Base-by-base conservation (phyloP, 176 grass and related monocot species). In the Phragmites australis region DNA sequence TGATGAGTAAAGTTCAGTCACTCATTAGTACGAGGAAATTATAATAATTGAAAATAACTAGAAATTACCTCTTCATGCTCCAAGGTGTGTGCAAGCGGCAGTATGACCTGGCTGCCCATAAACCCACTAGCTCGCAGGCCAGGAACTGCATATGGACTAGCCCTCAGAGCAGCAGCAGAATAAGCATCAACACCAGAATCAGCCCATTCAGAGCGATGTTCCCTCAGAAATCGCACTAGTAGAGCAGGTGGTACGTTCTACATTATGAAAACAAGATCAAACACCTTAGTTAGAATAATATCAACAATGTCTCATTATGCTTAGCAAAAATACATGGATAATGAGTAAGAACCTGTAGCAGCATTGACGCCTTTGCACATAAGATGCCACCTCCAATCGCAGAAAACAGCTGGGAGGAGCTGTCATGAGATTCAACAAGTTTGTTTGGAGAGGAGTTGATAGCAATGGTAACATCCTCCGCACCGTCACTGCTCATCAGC, bases 321-420 rank as follows among this genome's bases (percentile, higher is more conserved):
- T 16, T 55, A 76, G 45, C 26, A 56, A 64, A 57, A 37, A 62
- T 68, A 39, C n/a, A 72, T 9, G 26, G 15, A 10, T 39, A 27
- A 37, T 44, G 25, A 76, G 65, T 73, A 81, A 66, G 67, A 65
- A 99, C 97, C 97, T 96, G 97, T 40, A 99, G 83, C 39, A 99
- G 80, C 97, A 99, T 96, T 61, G 97, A 99, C 21, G 97, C 97
- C 87, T 99, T 99, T 49, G 97, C 97, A 86, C 97, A 99, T 68
- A 99, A 81, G 47, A 99, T 79, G 19, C 97, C 97, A 62, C 93
- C 87, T 18, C 93, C 88, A 55, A 93, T 83, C 0, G 76, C 48
- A 56, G 91, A 84, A 43, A 96, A 89, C 31, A 90, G 61, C 23
- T 75, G 76, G 55, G 90, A 85, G 86, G 84, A 74, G 49, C 75